Base-by-base conservation (phyloP, 345 rosid species). In the Turritis glabra region DNA sequence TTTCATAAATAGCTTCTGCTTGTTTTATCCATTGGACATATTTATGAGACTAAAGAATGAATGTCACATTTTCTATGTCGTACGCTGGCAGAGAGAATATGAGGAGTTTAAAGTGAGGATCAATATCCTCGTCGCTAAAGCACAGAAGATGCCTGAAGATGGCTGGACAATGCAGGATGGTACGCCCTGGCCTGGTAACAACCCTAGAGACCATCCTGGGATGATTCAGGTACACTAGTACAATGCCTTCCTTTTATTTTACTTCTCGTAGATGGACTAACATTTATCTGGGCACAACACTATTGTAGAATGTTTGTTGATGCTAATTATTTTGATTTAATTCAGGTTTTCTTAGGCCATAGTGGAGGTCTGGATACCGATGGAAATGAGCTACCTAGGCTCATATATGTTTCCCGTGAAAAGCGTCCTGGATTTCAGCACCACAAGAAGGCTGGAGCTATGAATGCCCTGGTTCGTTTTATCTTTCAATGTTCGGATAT, bases 111-210 rank as follows among this genome's bases (percentile, higher is more conserved):
- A 92, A 84, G 97, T 95, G 73, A 84, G 92, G 64, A 95, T 90
- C 80, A 95, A 92, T 89, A 96, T 96, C 37, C 92, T 92, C 41
- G 99, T 95, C 50, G 95, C 96, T 50, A 95, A 95, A 81, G 99
- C 99, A 56, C 97, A 92, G 56, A 95, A 94, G 81, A 81, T 86
- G 86, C 99, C 99, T 38, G 99, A 95, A 86, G 99, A 95, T 82
- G 99, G 99, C 30, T 95, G 99, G 99, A 92, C 94, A 41, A 95
- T 95, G 99, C 96, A 95, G 74, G 99, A 95, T 84, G 99, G 99
- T 55, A 95, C 99, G 60, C 83, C 97, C 2, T 95, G 99, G 99
- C 97, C 99, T 65, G 97, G 99, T 76, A 95, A 95, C 79, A 95
- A 95, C 82, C 78, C 97, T 27, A 84, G 97, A 78, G 99, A 95